Evolutionary conservation across 1,139 yeast species (phyloP).

Genomic region (Candida pseudoviswanathii): DNA sequence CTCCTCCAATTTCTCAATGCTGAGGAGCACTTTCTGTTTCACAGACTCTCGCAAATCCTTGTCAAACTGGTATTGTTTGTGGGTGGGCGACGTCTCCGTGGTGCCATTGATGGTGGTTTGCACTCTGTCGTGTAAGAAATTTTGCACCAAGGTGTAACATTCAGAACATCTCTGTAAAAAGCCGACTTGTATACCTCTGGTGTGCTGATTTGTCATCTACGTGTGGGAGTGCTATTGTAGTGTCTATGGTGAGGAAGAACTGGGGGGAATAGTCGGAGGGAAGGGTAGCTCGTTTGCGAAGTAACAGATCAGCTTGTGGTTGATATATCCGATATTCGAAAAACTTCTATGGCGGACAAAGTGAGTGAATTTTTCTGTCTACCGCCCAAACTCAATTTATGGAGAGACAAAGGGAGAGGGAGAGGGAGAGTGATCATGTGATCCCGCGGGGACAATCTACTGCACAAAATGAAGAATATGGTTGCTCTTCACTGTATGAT

Average conservation of each 20-base stretch:
- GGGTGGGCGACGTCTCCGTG: conserved; percentile 9
- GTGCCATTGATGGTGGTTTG: conserved; percentile 26
- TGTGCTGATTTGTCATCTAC: conserved; percentile 10
- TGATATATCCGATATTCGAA: conserved; percentile 1
- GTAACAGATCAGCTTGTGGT: neutral
- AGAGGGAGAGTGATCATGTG: neutral
- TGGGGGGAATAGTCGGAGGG: neutral
- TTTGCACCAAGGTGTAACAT: conserved; percentile 34
- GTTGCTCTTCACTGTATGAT: neutral
- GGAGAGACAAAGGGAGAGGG: neutral
- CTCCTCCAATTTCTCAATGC: conserved; percentile 32
- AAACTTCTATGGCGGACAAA: neutral
- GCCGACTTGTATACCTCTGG: conserved; percentile 12
- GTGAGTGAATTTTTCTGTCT: neutral
- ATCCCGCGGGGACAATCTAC: neutral
- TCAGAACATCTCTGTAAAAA: conserved; percentile 33
- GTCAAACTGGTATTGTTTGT: conserved; percentile 24
- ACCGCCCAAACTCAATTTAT: neutral
- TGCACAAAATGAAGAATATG: no score
- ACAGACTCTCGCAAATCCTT: conserved; percentile 28
- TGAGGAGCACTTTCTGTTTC: conserved; percentile 31
- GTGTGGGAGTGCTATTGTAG: neutral
- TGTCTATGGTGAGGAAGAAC: neutral
- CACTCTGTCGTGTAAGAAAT: conserved; percentile 32
- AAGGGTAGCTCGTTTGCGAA: neutral